Evolutionary conservation across 2,329 filamentous ascomycete species (phyloP).

Genomic region (Fusarium caatingaense): DNA sequence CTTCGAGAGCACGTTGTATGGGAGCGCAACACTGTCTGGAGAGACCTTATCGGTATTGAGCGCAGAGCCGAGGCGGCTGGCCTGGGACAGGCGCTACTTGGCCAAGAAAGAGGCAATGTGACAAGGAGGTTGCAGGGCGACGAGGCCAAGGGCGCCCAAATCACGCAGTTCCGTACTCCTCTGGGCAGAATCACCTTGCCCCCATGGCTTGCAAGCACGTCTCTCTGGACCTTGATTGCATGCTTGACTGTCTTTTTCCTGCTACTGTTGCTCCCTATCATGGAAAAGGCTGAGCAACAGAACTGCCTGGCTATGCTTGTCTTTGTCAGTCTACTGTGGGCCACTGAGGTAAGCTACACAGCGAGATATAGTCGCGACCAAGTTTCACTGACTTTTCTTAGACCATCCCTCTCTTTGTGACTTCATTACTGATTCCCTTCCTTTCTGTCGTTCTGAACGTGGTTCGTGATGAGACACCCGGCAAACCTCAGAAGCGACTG

Average conservation of each 20-base stretch:
- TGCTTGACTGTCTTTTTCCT: constrained; percentile 79
- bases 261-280: constrained; percentile 81
- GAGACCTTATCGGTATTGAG: constrained; percentile 98
- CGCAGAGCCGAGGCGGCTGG: constrained; percentile 94
- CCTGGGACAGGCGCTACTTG: constrained; percentile 85
- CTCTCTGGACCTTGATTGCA: constrained; percentile 79
- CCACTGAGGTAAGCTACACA: constrained; percentile 78
- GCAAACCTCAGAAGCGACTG: constrained; percentile 72
- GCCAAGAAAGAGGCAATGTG: constrained; percentile 74
- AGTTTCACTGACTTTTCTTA: constrained; percentile 50
- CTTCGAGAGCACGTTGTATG: constrained; percentile 97
- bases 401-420: constrained; percentile 97
- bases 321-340: constrained; percentile 95
- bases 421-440: constrained; percentile 92
- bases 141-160: constrained; percentile 70
- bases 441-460: constrained; percentile 88
- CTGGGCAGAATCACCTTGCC: constrained; percentile 82
- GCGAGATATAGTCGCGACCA: background rate
- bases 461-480: constrained; percentile 76
- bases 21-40: constrained; percentile 98
- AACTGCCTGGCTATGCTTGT: constrained; percentile 95
- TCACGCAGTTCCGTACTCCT: constrained; percentile 81
- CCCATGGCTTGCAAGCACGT: constrained; percentile 83
- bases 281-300: constrained; percentile 90
- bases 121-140: constrained; percentile 86